A percentile compares a stretch with the other conserved stretches of the same genome.
Evolutionary conservation across 352 stramenopile species (phyloP).

Genomic region (Globisporangium paddicum): DNA sequence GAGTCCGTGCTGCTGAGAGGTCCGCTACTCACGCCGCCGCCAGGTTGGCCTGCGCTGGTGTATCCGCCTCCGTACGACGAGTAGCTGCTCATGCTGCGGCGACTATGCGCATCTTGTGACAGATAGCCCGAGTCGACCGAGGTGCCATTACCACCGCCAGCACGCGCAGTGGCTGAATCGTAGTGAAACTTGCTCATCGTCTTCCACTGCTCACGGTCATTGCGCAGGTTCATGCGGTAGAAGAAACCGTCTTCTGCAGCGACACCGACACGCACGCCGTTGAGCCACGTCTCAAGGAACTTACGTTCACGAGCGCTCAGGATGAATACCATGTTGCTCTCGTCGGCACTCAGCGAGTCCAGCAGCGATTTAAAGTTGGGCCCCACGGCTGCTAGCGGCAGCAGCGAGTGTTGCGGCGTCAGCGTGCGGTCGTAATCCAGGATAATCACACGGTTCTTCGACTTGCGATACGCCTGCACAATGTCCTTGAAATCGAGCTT

Average conservation of each 20-base stretch:
- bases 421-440: constrained; percentile 88
- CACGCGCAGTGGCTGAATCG: constrained; percentile 35
- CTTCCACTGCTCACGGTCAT: constrained; percentile 69
- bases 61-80: constrained; percentile 24
- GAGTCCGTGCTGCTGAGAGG: constrained; percentile 34
- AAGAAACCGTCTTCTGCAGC: constrained; percentile 75
- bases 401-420: constrained; percentile 64
- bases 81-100: constrained; percentile 41
- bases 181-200: constrained; percentile 86
- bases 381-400: constrained; percentile 72
- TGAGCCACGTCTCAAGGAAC: constrained; percentile 89
- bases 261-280: constrained; percentile 65
- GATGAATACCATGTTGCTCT: constrained; percentile 76
- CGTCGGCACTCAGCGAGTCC: constrained; percentile 59
- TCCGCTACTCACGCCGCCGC: constrained; percentile 15
- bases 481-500: constrained; percentile 59
- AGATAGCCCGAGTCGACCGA: constrained; percentile 31
- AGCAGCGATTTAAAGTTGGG: constrained; percentile 75
- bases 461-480: constrained; percentile 53
- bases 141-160: constrained; percentile 22
- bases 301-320: constrained; percentile 73
- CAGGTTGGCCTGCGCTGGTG: constrained; percentile 8
- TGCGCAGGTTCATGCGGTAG: constrained; percentile 76
- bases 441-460: constrained; percentile 84
- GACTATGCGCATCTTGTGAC: constrained; percentile 20